A percentile compares a stretch with the other conserved stretches of the same genome.
These are phyloP conservation scores for Amaranthus tricolor DNA, from an alignment of 179 eudicot species.

Conservation along the genomic window DNA sequence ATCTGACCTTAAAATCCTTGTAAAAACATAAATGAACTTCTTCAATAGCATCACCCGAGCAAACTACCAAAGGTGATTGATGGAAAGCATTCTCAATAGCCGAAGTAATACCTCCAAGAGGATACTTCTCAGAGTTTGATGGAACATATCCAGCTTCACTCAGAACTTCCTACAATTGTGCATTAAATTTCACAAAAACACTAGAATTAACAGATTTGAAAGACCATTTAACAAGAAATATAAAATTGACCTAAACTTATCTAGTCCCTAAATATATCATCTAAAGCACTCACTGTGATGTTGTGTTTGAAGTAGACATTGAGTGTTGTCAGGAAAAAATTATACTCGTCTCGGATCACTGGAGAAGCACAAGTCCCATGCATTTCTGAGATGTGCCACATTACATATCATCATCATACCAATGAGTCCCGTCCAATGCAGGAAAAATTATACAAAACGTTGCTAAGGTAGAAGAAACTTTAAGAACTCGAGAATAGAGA, in stretches of 20 bases:
- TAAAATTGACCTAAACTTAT: neutral
- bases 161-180: conserved; percentile 56
- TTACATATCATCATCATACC: neutral
- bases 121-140: conserved; percentile 87
- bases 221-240: neutral
- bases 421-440: no score
- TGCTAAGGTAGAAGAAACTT: neutral
- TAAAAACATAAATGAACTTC: conserved; percentile 75
- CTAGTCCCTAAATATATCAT: neutral
- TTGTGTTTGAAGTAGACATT: conserved; percentile 81
- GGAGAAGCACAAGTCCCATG: conserved; percentile 87
- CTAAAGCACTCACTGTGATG: conserved; percentile 63
- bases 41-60: conserved; percentile 64
- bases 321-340: conserved; percentile 63
- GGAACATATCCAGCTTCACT: conserved; percentile 76
- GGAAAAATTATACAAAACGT: no score
- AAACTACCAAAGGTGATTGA: conserved; percentile 53
- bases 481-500: neutral
- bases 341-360: conserved; percentile 58
- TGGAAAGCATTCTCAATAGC: conserved; percentile 90
- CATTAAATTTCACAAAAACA: conserved; percentile 1
- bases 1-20: conserved; percentile 76
- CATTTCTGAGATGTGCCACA: conserved; percentile 52
- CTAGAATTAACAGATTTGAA: no score
- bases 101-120: conserved; percentile 71